These are phyloP conservation scores for Pichia scutulata DNA, from an alignment of 805 yeast species.

Conservation along the genomic window DNA sequence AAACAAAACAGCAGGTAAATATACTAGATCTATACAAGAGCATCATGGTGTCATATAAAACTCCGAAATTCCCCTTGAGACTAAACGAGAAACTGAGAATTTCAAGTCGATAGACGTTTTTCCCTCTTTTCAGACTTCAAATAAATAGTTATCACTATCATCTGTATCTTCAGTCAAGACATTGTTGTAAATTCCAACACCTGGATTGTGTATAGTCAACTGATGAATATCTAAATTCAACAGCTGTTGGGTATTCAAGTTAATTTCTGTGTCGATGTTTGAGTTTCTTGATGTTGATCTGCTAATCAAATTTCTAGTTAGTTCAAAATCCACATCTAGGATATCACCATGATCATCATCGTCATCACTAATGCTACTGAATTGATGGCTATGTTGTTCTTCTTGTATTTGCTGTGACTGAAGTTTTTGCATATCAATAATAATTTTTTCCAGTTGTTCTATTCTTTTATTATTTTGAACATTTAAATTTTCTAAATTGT, in stretches of 20 bases:
- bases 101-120: not conserved
- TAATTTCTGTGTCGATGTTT: not conserved
- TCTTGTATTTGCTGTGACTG: not conserved
- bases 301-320: not conserved
- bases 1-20: not conserved
- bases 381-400: not conserved
- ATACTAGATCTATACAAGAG: too few species aligned
- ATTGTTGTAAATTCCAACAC: not conserved
- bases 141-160: conserved; percentile 5
- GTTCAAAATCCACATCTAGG: not conserved
- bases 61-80: not conserved
- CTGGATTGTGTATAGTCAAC: not conserved
- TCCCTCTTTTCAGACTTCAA: not conserved
- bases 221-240: conserved; percentile 4
- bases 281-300: not conserved
- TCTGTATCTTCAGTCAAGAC: not conserved
- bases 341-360: conserved; percentile 7
- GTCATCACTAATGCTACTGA: not conserved
- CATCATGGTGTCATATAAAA: not conserved
- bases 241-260: conserved; percentile 6
- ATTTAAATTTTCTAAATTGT: not conserved
- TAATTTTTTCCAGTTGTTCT: not conserved
- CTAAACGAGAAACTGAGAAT: too few species aligned
- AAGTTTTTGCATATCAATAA: not conserved
- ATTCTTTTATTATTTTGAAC: not conserved